These are phyloP conservation scores for Neopestalotiopsis sp. DNA, from an alignment of 2,329 filamentous ascomycete genomes.

Conservation along the genomic window DNA sequence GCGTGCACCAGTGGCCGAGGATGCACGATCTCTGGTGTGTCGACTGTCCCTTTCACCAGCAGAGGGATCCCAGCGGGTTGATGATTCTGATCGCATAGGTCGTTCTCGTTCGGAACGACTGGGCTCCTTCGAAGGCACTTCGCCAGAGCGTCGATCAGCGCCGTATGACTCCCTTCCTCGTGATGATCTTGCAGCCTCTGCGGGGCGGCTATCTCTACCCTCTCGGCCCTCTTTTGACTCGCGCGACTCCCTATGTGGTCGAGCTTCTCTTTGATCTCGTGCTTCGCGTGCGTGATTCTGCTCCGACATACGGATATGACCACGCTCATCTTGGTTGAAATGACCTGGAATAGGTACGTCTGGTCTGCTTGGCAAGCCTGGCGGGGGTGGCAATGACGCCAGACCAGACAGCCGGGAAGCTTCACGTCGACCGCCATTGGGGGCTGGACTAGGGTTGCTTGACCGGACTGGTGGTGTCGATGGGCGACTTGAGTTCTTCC, in stretches of 20 bases:
- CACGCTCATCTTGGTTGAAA: conserved; percentile 52
- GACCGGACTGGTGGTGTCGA: conserved; percentile 25
- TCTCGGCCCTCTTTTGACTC: conserved; percentile 47
- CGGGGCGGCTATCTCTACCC: conserved; percentile 40
- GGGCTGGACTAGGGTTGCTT: conserved; percentile 24
- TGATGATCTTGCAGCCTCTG: conserved; percentile 47
- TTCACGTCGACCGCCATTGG: conserved; percentile 35
- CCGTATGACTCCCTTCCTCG: conserved; percentile 48
- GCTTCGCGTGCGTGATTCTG: conserved; percentile 33
- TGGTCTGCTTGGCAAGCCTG: conserved; percentile 60
- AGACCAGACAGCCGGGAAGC: conserved; percentile 35
- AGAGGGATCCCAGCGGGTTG: conserved; percentile 35
- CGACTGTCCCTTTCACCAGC: conserved; percentile 46
- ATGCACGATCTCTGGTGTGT: conserved; percentile 40
- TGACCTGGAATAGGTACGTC: conserved; percentile 61
- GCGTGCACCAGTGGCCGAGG: conserved; percentile 26
- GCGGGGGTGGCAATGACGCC: conserved; percentile 29
- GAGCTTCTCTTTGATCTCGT: conserved; percentile 26
- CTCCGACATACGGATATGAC: conserved; percentile 41
- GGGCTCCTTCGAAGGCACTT: conserved; percentile 42
- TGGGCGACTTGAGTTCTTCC: conserved; percentile 24
- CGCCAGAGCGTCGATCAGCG: conserved; percentile 49
- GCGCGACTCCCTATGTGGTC: conserved; percentile 31
- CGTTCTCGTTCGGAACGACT: conserved; percentile 47
- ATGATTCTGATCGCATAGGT: conserved; percentile 32